A percentile compares a stretch with the other conserved stretches of the same genome.
Conservation (phyloP, 2,329 filamentous ascomycete genomes). For the Penicillium sp. region DNA sequence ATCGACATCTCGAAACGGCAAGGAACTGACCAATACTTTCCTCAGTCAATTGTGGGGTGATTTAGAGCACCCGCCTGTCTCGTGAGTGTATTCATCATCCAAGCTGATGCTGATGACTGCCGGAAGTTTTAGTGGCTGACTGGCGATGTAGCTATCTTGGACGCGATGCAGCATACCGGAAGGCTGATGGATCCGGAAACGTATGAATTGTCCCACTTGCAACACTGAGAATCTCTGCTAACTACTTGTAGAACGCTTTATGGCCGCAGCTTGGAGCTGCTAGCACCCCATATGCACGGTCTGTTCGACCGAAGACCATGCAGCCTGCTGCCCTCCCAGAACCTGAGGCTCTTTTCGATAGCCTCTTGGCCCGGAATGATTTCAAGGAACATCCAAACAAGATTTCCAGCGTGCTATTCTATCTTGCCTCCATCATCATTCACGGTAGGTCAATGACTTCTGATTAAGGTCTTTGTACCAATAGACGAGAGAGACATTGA, state of each 20-base stretch:
- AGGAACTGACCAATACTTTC: constrained; percentile 50
- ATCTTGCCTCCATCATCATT: constrained; percentile 68
- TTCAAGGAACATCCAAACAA: constrained; percentile 66
- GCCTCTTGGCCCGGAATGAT: constrained; percentile 62
- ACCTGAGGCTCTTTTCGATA: constrained; percentile 66
- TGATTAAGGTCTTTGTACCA: not conserved
- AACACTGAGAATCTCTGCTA: constrained; percentile 35
- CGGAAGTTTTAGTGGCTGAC: constrained; percentile 11
- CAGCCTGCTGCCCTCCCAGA: constrained; percentile 63
- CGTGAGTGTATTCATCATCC: constrained; percentile 36
- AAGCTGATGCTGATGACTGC: not conserved
- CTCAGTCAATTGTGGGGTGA: constrained; percentile 56
- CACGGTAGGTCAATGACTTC: constrained; percentile 42
- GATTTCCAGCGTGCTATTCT: constrained; percentile 74
- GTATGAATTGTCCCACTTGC: constrained; percentile 22
- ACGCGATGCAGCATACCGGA: constrained; percentile 33
- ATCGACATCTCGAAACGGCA: constrained; percentile 34
- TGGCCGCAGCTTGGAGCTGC: constrained; percentile 64
- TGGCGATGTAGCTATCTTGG: constrained; percentile 38
- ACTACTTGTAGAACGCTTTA: constrained; percentile 57
- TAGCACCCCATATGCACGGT: constrained; percentile 66
- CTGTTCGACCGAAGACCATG: constrained; percentile 58
- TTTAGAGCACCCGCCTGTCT: constrained; percentile 55
- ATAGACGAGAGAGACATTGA: not conserved
- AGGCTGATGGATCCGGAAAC: constrained; percentile 45